Percentiles rank a stretch among this genome's conserved stretches.
These are phyloP conservation scores for Immersiella caudata DNA, from an alignment of 495 filamentous ascomycete genomes.

Conservation along the genomic window DNA sequence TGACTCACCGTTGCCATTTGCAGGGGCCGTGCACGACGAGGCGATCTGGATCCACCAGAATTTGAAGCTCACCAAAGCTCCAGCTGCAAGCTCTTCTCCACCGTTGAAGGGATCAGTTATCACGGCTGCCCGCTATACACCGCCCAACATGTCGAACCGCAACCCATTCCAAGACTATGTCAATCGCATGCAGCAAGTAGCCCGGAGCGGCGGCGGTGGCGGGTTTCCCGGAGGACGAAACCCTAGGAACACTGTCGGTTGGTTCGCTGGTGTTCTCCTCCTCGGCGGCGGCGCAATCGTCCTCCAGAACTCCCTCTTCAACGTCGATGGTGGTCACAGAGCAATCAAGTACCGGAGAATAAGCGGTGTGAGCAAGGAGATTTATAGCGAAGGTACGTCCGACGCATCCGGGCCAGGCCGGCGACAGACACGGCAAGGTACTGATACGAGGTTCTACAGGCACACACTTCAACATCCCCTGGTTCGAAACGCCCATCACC, in stretches of 20 bases:
- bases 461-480: slow-evolving; percentile 90
- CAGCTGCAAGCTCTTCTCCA: background rate
- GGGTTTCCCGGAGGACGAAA: slow-evolving; percentile 43
- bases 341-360: slow-evolving; percentile 97
- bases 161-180: slow-evolving; percentile 51
- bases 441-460: slow-evolving; percentile 52
- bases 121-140: background rate
- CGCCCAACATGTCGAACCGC: slow-evolving; percentile 50
- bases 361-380: slow-evolving; percentile 93
- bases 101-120: background rate
- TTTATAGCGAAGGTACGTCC: slow-evolving; percentile 86
- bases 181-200: slow-evolving; percentile 36
- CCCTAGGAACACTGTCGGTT: slow-evolving; percentile 36
- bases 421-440: background rate
- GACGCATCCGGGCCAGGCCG: background rate
- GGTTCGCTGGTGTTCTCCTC: slow-evolving; percentile 45
- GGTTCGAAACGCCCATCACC: slow-evolving; percentile 94
- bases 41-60: background rate
- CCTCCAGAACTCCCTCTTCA: slow-evolving; percentile 89
- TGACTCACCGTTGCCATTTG: background rate
- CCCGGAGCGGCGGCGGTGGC: slow-evolving; percentile 30
- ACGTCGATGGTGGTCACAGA: slow-evolving; percentile 98
- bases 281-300: slow-evolving; percentile 67
- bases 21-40: background rate
- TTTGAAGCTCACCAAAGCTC: background rate